phyloP scores from a whole-genome alignment of 2,329 filamentous ascomycete genomes.

The Colletotrichum neosansevieriae region DNA sequence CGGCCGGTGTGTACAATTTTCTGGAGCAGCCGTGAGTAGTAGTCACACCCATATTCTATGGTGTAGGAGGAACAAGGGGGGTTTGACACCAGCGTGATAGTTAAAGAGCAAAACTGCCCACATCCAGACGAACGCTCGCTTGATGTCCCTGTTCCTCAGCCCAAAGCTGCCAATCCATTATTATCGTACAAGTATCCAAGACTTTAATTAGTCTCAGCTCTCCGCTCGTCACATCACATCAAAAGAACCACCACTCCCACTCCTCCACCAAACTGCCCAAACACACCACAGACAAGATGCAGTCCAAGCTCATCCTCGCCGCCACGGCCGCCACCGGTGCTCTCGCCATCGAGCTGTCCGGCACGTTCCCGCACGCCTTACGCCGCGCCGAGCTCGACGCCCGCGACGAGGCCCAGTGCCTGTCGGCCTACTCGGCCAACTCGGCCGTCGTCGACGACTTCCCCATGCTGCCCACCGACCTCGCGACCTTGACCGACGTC shows the following conservation, averaged over 20 bases:
- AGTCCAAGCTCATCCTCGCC: constrained; percentile 33
- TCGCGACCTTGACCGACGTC: constrained; percentile 42
- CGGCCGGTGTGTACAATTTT: no score
- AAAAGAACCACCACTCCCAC: background rate
- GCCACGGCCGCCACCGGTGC: constrained; percentile 18
- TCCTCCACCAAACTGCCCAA: no score
- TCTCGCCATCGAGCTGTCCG: constrained; percentile 31
- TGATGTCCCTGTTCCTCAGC: background rate
- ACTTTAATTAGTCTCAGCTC: constrained; percentile 7
- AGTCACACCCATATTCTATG: no score
- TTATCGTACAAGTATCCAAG: background rate
- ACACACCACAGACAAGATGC: constrained; percentile 13
- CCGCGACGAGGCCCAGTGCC: constrained; percentile 30
- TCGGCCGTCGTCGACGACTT: constrained; percentile 39
- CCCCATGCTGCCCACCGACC: constrained; percentile 38
- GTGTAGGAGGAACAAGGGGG: no score
- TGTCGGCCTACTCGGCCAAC: constrained; percentile 37
- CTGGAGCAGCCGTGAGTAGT: no score
- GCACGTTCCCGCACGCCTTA: constrained; percentile 17
- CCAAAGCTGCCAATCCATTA: background rate
- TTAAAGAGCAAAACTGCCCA: background rate
- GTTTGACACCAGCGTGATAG: no score
- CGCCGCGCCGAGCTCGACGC: constrained; percentile 25
- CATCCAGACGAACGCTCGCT: no score
- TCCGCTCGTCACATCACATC: background rate